Conservation (phyloP, 2,329 filamentous ascomycete species). For the Sclerotinia borealis region DNA sequence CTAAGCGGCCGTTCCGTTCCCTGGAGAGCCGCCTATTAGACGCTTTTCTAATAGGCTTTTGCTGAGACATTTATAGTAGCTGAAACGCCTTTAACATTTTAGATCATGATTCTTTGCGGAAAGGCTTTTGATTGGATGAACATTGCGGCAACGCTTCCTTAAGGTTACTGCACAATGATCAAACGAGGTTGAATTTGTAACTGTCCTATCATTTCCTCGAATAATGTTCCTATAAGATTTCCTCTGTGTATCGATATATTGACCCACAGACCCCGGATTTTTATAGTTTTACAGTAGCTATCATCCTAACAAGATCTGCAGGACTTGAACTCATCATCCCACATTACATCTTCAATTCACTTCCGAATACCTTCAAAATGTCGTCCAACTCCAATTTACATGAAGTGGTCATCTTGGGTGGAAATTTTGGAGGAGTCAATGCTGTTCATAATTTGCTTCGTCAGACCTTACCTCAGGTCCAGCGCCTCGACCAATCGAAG, state of each 20-base stretch:
- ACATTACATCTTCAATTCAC: not conserved
- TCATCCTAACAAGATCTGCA: not conserved
- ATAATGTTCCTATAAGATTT: too few species aligned
- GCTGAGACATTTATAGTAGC: too few species aligned
- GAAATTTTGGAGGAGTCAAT: slow-evolving; percentile 44
- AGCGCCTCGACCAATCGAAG: slow-evolving; percentile 23
- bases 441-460: slow-evolving; percentile 46
- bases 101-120: not conserved
- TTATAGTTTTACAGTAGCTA: too few species aligned
- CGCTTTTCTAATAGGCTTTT: too few species aligned
- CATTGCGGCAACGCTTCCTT: not conserved
- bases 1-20: too few species aligned
- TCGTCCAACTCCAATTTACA: not conserved
- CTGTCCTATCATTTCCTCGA: too few species aligned
- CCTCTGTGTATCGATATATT: too few species aligned
- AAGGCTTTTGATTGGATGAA: not conserved
- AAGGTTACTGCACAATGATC: too few species aligned
- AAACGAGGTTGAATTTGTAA: too few species aligned
- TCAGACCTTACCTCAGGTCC: slow-evolving; percentile 40
- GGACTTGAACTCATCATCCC: not conserved
- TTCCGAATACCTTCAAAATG: not conserved
- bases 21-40: too few species aligned
- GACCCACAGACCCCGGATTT: not conserved
- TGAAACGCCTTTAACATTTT: too few species aligned
- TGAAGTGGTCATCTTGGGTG: slow-evolving; percentile 45